Evolutionary conservation across 345 rosid species (phyloP), one percentile per base, ranked within the genome.

Genomic region (Arabis alpina): DNA sequence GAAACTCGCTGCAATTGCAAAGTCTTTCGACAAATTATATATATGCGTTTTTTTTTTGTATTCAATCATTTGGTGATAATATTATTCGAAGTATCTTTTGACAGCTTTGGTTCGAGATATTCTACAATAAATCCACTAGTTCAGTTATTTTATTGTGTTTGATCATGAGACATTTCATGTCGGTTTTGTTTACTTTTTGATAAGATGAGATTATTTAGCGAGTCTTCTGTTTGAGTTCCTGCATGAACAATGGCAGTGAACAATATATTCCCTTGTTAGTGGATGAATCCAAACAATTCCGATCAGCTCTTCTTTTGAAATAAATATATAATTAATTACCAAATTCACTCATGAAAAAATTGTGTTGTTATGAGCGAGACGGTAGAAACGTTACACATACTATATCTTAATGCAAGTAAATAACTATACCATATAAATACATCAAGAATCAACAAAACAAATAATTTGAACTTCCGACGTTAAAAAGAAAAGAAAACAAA

Each of bases 41-140:
- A 41, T 4, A 60, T 67, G 30, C 4, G 14, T n/a, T 50, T 2
- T 28, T 28, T 69, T 73, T 24, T 66, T 66, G 57, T 59, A 59
- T 43, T 44, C 16, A 53, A 74, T 74, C 68, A 66, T 74, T 74
- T 66, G 51, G 45, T 59, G 55, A 51, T 60, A 52, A 54, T 60
- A 24, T 52, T 59, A 52, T 54, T 61, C 16, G 25, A 59, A 74
- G 78, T 74, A 74, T 67, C 73, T 74, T 66, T 62, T 67, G 78
- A 61, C 78, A 74, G 78, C 78, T 54, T 37, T 67, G 68, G 48
- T 57, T 73, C 9, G 47, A 73, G 49, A 74, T 74, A 53, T 67
- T 67, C 59, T 52, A 74, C 57, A 51, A 60, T 25, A 67, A 50
- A 61, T 53, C 68, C 57, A 67, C 63, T 44, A 65, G 48, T 58